Evolutionary conservation across 164 flowering plant species (phyloP), one percentile per base, ranked within the genome.

Genomic region (Liriodendron chinense): DNA sequence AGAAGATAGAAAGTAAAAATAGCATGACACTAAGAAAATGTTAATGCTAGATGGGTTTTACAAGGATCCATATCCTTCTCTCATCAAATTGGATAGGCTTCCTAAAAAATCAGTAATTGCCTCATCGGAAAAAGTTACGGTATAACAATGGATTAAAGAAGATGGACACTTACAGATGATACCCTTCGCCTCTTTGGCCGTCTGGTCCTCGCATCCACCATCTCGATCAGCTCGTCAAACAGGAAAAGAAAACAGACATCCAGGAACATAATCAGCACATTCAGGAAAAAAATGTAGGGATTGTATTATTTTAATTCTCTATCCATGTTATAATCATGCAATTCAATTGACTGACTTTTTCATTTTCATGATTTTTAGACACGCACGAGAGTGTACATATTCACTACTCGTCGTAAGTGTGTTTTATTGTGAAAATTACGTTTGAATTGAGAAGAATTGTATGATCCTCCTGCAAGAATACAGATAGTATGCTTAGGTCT

Each of bases 181-280:
- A 76, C 83, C 78, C 76, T 79, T 71, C 83, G 79, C 66, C 85
- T 77, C 78, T 84, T 86, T 47, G 84, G 82, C 9, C 70, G 78
- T 73, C 82, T 81, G 6, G 75, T 78, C 81, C 75, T 81, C 2
- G 78, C 69, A 43, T 83, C 78, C 80, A 86, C 79, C 79, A 86
- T 79, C 50, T 81, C 83, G 56, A 85, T 78, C 75, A 88, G 83
- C 81, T 83, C 86, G 67, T 81, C 86, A 76, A 86, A 88, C 89
- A 80, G 83, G 75, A 74, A 78, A 71, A 26, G 22, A 47, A 25
- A 69, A 50, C 16, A 65, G 20, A 70, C 53, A 47, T n/a, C 71
- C 74, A 68, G 21, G 13, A 72, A 34, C 56, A 22, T 72, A 79
- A 74, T 77, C 69, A 79, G 74, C 18, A 34, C 57, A 53, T 53